Evolutionary conservation across 805 yeast species (phyloP).

Genomic region (Metschnikowia rubicola): DNA sequence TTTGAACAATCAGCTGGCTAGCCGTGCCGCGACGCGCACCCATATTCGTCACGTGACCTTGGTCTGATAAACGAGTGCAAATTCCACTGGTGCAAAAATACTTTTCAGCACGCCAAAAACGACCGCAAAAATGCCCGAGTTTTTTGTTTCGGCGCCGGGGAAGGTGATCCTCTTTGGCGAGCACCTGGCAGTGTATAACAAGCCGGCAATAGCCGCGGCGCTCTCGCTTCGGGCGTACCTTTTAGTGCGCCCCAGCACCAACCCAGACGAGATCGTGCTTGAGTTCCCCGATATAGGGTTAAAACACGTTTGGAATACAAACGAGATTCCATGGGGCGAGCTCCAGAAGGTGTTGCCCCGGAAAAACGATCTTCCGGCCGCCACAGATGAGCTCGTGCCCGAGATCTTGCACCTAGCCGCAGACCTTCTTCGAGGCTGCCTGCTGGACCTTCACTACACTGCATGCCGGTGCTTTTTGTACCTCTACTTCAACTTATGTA

Average conservation of each 20-base stretch:
- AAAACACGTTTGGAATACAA: constrained; percentile 56
- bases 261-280: constrained; percentile 45
- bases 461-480: constrained; percentile 85
- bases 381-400: constrained; percentile 56
- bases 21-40: too few relatives aligned
- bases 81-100: too few relatives aligned
- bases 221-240: constrained; percentile 81
- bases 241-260: constrained; percentile 50
- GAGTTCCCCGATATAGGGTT: constrained; percentile 80
- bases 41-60: too few relatives aligned
- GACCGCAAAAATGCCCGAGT: constrained; percentile 22
- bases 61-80: too few relatives aligned
- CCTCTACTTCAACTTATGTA: constrained; percentile 60
- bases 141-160: constrained; percentile 90
- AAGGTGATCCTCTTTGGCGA: constrained; percentile 95
- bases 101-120: not conserved
- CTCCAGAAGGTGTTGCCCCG: constrained; percentile 10
- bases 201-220: constrained; percentile 96
- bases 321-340: constrained; percentile 60
- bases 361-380: constrained; percentile 23
- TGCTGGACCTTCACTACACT: constrained; percentile 59
- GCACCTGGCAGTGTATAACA: constrained; percentile 90
- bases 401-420: constrained; percentile 52
- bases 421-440: constrained; percentile 41
- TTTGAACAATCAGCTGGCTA: too few relatives aligned